Conservation (phyloP, 2,329 filamentous ascomycete species). For the Penicillium sp. region DNA sequence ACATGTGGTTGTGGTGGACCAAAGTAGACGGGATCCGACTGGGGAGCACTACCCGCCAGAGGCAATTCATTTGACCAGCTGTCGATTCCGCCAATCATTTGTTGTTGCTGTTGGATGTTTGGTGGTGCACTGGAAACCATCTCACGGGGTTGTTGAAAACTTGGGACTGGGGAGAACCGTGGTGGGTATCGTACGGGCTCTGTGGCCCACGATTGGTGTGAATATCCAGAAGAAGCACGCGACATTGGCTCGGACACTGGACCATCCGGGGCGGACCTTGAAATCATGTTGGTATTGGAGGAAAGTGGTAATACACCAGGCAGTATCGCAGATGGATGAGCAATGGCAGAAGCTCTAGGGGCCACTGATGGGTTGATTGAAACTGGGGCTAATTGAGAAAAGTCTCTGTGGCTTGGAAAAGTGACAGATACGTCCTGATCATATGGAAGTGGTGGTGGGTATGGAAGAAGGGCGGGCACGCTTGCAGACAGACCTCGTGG, state of each 20-base stretch:
- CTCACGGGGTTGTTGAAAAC: slow-evolving; percentile 16
- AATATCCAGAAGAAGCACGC: slow-evolving; percentile 35
- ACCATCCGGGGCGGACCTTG: slow-evolving; percentile 31
- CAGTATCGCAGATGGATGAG: slow-evolving; percentile 38
- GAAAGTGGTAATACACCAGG: slow-evolving; percentile 32
- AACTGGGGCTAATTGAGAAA: slow-evolving; percentile 10
- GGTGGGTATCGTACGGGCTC: slow-evolving; percentile 35
- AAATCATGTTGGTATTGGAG: slow-evolving; percentile 14
- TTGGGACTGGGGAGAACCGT: slow-evolving; percentile 25
- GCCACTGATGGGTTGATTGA: slow-evolving; percentile 12
- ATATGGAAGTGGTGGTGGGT: slow-evolving; percentile 30
- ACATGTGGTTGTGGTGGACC: slow-evolving; percentile 10
- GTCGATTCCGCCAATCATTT: slow-evolving; percentile 18
- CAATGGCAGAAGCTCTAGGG: slow-evolving; percentile 11
- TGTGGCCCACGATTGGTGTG: slow-evolving; percentile 39
- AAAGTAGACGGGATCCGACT: slow-evolving; percentile 23
- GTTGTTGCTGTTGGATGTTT: slow-evolving; percentile 19
- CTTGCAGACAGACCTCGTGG: slow-evolving; percentile 28
- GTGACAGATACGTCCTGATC: slow-evolving; percentile 37
- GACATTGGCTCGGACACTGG: slow-evolving; percentile 34
- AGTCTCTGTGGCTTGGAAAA: slow-evolving; percentile 22
- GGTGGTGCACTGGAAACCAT: slow-evolving; percentile 8
- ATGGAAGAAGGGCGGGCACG: slow-evolving; percentile 27
- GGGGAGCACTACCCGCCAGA: slow-evolving; percentile 13
- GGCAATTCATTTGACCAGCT: slow-evolving; percentile 24